Conservation (phyloP, 2,329 filamentous ascomycete species). For the Exophiala aquamarina region DNA sequence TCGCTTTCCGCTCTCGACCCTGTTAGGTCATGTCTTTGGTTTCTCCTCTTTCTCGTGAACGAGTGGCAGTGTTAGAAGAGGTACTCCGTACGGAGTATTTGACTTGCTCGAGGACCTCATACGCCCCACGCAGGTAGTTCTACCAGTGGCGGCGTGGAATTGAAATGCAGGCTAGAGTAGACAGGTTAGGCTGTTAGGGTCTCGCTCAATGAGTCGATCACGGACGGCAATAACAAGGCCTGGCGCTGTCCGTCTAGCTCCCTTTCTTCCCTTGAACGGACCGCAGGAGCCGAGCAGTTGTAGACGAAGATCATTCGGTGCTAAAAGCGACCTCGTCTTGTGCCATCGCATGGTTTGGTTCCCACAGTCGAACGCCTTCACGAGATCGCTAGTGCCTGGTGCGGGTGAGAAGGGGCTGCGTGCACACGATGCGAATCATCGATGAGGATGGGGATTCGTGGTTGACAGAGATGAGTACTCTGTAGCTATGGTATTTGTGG, state of each 20-base stretch:
- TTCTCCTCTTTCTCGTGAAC: too few species aligned
- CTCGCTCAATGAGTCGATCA: constrained; percentile 7
- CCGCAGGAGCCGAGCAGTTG: constrained; percentile 21
- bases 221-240: constrained; percentile 14
- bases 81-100: too few species aligned
- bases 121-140: constrained; percentile 18
- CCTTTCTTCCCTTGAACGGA: constrained; percentile 19
- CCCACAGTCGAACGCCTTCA: neutral
- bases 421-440: too few species aligned
- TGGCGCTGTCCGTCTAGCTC: constrained; percentile 16
- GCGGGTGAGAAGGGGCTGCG: neutral
- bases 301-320: constrained; percentile 19
- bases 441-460: too few species aligned
- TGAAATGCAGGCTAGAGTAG: constrained; percentile 7
- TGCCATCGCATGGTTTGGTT: constrained; percentile 10
- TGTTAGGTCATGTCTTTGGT: too few species aligned
- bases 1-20: too few species aligned
- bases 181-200: constrained; percentile 4
- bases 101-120: neutral
- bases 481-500: too few species aligned
- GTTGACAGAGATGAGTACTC: too few species aligned
- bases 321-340: constrained; percentile 10
- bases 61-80: too few species aligned
- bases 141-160: constrained; percentile 17
- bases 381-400: neutral